Evolutionary conservation across 2,329 filamentous ascomycete genomes (phyloP).

Genomic region (Microsporum canis): DNA sequence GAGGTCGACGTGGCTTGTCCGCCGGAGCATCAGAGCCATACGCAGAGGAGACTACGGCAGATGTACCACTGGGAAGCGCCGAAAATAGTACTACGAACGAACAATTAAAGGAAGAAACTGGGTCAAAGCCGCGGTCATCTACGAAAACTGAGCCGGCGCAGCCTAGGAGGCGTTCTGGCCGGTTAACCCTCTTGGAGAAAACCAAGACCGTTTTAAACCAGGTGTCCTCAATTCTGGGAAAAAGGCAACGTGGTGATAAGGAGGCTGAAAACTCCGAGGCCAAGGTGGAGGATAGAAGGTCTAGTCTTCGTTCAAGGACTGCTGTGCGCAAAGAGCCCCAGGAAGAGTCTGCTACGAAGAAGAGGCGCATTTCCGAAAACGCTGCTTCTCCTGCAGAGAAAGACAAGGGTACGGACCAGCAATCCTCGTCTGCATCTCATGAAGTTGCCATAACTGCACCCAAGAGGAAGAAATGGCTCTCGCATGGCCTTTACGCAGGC

Average conservation of each 20-base stretch:
- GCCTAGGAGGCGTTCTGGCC: slow-evolving; percentile 31
- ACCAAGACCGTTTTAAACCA: slow-evolving; percentile 38
- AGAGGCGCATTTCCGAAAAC: slow-evolving; percentile 32
- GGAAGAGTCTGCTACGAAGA: slow-evolving; percentile 30
- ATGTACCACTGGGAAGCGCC: background rate
- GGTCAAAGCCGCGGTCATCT: background rate
- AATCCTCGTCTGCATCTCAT: slow-evolving; percentile 16
- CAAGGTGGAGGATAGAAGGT: slow-evolving; percentile 29
- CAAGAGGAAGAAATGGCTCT: slow-evolving; percentile 62
- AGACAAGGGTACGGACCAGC: background rate
- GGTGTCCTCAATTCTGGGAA: slow-evolving; percentile 45
- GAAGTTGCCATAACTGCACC: slow-evolving; percentile 16
- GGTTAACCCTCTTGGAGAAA: slow-evolving; percentile 34
- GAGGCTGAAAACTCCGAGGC: slow-evolving; percentile 43
- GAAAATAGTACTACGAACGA: background rate
- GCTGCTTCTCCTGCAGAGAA: slow-evolving; percentile 15
- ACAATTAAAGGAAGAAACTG: background rate
- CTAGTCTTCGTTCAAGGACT: slow-evolving; percentile 46
- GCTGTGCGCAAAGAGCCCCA: slow-evolving; percentile 16
- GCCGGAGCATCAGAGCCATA: background rate
- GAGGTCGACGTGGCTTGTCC: background rate
- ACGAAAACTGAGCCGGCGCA: slow-evolving; percentile 5
- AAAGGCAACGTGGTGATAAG: slow-evolving; percentile 46
- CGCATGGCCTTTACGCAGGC: slow-evolving; percentile 76
- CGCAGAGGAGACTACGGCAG: background rate